Evolutionary conservation across 164 flowering plant species (phyloP).

Genomic region (Buxus sempervirens): DNA sequence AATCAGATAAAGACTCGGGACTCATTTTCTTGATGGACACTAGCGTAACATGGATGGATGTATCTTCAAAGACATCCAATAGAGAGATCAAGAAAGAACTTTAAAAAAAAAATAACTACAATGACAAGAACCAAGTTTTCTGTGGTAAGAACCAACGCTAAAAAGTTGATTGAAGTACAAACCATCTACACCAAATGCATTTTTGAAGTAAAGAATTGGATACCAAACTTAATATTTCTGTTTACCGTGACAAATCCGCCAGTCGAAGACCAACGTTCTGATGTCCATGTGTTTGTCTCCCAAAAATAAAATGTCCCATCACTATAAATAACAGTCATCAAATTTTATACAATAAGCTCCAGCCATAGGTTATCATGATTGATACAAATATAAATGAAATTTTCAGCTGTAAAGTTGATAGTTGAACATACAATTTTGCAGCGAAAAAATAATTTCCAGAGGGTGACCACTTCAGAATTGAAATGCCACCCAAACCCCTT

Average conservation of each 20-base stretch:
- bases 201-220: not conserved
- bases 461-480: constrained; percentile 93
- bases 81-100: too few species aligned
- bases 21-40: too few species aligned
- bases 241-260: constrained; percentile 88
- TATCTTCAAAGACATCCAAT: too few species aligned
- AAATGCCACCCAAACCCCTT: constrained; percentile 89
- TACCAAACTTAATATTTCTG: constrained; percentile 8
- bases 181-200: not conserved
- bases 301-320: constrained; percentile 97
- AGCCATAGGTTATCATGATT: not conserved
- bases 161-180: not conserved
- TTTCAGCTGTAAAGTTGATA: not conserved
- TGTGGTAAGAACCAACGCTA: not conserved
- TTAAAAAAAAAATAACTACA: not conserved
- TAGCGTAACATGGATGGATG: too few species aligned
- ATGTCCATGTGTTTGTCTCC: constrained; percentile 99
- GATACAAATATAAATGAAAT: constrained; percentile 3
- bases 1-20: not conserved
- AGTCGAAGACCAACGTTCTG: constrained; percentile 91
- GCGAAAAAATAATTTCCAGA: constrained; percentile 92
- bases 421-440: constrained; percentile 64
- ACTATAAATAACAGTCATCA: constrained; percentile 35
- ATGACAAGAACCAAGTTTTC: not conserved
- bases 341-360: constrained; percentile 3